Percentiles rank a stretch among this genome's conserved stretches.
Evolutionary conservation across 257 asterid genomes (phyloP).

Genomic region (Przewalskia tangutica): DNA sequence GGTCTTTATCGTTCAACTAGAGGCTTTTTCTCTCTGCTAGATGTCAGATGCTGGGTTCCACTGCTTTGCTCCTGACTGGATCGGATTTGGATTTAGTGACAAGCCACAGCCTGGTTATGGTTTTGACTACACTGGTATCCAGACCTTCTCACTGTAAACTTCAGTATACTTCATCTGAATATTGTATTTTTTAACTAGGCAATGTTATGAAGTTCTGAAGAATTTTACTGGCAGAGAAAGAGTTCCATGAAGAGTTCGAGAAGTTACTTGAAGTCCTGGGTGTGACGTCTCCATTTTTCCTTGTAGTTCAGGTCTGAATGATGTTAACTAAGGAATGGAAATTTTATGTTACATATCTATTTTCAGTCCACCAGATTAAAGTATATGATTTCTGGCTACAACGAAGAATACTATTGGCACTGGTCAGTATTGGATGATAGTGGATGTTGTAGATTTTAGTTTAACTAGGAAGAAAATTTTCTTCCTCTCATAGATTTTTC

Average conservation of each 20-base stretch:
- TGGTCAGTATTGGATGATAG: not conserved
- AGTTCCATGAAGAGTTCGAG: slow-evolving; percentile 85
- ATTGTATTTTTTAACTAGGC: not conserved
- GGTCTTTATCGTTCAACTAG: slow-evolving; percentile 4
- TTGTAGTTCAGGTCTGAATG: slow-evolving; percentile 83
- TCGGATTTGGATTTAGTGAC: slow-evolving; percentile 95
- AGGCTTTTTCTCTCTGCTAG: slow-evolving; percentile 24
- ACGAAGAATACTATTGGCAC: not conserved
- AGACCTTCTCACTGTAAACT: not conserved
- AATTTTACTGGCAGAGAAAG: slow-evolving; percentile 56
- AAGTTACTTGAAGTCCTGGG: slow-evolving; percentile 65
- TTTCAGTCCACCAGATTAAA: not conserved
- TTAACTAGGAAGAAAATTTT: not conserved
- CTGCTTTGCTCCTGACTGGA: slow-evolving; percentile 98
- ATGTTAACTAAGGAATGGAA: not conserved
- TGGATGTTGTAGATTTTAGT: not conserved
- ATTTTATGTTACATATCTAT: not conserved
- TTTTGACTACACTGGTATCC: slow-evolving; percentile 79
- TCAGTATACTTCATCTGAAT: not conserved
- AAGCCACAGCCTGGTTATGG: slow-evolving; percentile 96
- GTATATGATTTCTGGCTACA: not conserved
- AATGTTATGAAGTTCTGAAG: slow-evolving; percentile 14
- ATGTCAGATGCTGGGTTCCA: slow-evolving; percentile 86
- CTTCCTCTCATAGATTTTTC: not conserved
- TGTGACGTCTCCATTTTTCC: slow-evolving; percentile 59